phyloP scores from a whole-genome alignment of 257 asterid genomes.

The Parsonsia alboflavescens region DNA sequence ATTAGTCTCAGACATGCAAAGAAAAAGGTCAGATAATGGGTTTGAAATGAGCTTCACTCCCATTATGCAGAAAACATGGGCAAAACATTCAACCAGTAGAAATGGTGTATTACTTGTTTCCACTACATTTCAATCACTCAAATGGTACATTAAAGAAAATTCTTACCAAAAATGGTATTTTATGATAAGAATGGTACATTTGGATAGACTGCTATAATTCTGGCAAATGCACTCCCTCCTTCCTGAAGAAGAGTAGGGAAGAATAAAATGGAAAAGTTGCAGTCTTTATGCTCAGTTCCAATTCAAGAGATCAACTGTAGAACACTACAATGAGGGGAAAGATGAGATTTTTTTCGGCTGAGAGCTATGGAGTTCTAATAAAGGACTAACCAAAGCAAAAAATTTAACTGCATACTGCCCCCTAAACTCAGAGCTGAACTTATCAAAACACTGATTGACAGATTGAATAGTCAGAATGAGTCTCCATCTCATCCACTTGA shows the following conservation, averaged over 20 bases:
- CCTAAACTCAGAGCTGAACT: slow-evolving; percentile 4
- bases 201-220: neutral
- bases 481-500: neutral
- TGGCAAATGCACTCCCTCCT: neutral
- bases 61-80: neutral
- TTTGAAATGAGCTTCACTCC: neutral
- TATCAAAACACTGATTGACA: neutral
- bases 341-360: neutral
- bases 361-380: neutral
- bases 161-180: neutral
- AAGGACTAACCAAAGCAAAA: neutral
- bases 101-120: neutral
- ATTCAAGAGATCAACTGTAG: neutral
- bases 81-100: neutral
- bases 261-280: neutral
- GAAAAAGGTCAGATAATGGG: no score
- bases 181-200: neutral
- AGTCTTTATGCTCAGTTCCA: neutral
- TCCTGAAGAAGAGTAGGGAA: neutral
- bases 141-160: neutral
- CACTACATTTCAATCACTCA: neutral
- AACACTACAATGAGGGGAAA: neutral
- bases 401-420: slow-evolving; percentile 9
- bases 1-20: no score
- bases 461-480: neutral